phyloP scores from a whole-genome alignment of 1,284 basidiomycete species.

The Rhizoctonia solani region DNA sequence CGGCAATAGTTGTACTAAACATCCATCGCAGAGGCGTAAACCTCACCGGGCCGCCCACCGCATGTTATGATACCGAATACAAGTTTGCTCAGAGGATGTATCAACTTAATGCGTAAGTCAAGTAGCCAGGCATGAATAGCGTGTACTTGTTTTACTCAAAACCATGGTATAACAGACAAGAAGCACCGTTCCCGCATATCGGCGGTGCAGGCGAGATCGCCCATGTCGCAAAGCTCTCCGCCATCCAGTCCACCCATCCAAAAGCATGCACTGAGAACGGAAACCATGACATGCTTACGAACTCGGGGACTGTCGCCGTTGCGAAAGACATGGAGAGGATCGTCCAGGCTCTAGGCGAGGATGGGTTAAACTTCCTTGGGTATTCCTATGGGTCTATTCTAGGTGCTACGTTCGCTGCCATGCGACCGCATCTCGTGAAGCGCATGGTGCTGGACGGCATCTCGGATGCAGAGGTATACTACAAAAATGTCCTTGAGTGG shows the following conservation, averaged over 20 bases:
- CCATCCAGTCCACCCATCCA: background rate
- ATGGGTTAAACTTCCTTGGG: conserved; percentile 42
- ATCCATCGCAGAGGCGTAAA: background rate
- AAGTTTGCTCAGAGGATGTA: background rate
- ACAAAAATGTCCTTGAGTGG: conserved; percentile 38
- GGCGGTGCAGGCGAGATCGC: background rate
- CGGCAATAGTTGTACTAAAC: background rate
- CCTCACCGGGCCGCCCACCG: conserved; percentile 18
- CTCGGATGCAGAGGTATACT: conserved; percentile 36
- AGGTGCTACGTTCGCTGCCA: conserved; percentile 43
- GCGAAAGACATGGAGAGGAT: conserved; percentile 42
- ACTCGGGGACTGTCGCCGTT: conserved; percentile 39
- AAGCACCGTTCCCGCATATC: background rate
- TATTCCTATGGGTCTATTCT: conserved; percentile 42
- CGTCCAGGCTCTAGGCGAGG: too few species aligned
- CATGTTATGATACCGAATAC: conserved; percentile 13
- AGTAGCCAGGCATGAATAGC: background rate
- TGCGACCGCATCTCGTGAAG: conserved; percentile 45
- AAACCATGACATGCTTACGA: conserved; percentile 34
- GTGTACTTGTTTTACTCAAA: background rate
- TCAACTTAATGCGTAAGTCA: background rate
- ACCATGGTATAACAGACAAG: background rate
- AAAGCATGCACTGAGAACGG: conserved; percentile 37
- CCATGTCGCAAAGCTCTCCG: background rate
- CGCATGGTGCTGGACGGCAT: conserved; percentile 43